Conservation (phyloP, 768 basidiomycete species). For the Pleurotus pulmonarius region DNA sequence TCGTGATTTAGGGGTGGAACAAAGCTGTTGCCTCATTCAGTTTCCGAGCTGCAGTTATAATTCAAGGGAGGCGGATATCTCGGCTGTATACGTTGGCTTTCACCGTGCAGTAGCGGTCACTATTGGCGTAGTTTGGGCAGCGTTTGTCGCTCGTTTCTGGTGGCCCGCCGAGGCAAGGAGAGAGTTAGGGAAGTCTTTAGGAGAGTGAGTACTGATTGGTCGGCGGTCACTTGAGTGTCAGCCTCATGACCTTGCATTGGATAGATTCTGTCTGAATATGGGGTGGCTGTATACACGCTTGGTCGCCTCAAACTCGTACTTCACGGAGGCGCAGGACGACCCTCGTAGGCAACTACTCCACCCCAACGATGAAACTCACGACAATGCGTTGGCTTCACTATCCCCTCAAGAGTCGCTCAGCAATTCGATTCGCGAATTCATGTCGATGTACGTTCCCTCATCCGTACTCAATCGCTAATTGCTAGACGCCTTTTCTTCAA, state of each 20-base stretch:
- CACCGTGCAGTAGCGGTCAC: slow-evolving; percentile 80
- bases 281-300: slow-evolving; percentile 94
- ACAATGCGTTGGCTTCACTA: slow-evolving; percentile 22
- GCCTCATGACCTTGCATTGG: background rate
- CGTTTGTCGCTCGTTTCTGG: slow-evolving; percentile 84
- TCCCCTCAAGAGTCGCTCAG: slow-evolving; percentile 38
- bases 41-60: slow-evolving; percentile 60
- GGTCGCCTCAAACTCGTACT: slow-evolving; percentile 81
- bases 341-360: slow-evolving; percentile 14
- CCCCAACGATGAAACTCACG: slow-evolving; percentile 15
- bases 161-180: slow-evolving; percentile 94
- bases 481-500: background rate
- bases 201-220: slow-evolving; percentile 56
- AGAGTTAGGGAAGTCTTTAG: slow-evolving; percentile 79
- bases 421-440: slow-evolving; percentile 78
- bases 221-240: background rate
- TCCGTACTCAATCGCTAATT: too few species aligned
- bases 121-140: slow-evolving; percentile 85
- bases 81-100: slow-evolving; percentile 66
- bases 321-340: slow-evolving; percentile 39
- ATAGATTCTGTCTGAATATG: slow-evolving; percentile 86
- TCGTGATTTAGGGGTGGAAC: slow-evolving; percentile 6
- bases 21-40: background rate
- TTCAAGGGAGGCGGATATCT: slow-evolving; percentile 54
- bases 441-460: slow-evolving; percentile 71